Conservation (phyloP, 805 yeast genomes). For the Ogataea neopini region DNA sequence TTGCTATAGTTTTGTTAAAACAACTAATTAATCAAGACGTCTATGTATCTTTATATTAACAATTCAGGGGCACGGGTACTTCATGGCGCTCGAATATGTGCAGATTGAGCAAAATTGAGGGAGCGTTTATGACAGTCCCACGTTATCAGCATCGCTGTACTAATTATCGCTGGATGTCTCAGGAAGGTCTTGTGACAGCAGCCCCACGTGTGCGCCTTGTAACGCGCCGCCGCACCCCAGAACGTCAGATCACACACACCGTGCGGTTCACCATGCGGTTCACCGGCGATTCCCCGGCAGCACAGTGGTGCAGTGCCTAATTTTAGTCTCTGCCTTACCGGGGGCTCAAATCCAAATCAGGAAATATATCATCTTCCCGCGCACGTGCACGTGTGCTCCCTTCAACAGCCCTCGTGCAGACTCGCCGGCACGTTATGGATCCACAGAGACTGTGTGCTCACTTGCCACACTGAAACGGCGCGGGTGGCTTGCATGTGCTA, state of each 20-base stretch:
- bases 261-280: no score
- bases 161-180: neutral
- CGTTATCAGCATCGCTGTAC: slow-evolving; percentile 1
- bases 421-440: neutral
- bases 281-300: no score
- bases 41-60: neutral
- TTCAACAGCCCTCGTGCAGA: neutral
- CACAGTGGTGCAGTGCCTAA: neutral
- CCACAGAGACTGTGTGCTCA: neutral
- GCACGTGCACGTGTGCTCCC: slow-evolving; percentile 5
- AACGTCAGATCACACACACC: neutral
- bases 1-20: no score
- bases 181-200: slow-evolving; percentile 7
- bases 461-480: neutral
- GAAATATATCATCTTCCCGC: slow-evolving; percentile 1
- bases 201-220: slow-evolving; percentile 6
- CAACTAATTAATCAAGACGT: neutral
- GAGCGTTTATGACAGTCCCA: slow-evolving; percentile 3
- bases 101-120: neutral
- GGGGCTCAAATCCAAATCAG: neutral
- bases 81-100: neutral
- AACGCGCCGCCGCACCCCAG: neutral
- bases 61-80: neutral
- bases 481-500: no score
- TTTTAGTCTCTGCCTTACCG: neutral